Conservation (phyloP, 2,329 filamentous ascomycete genomes). For the Phoma herbarum region DNA sequence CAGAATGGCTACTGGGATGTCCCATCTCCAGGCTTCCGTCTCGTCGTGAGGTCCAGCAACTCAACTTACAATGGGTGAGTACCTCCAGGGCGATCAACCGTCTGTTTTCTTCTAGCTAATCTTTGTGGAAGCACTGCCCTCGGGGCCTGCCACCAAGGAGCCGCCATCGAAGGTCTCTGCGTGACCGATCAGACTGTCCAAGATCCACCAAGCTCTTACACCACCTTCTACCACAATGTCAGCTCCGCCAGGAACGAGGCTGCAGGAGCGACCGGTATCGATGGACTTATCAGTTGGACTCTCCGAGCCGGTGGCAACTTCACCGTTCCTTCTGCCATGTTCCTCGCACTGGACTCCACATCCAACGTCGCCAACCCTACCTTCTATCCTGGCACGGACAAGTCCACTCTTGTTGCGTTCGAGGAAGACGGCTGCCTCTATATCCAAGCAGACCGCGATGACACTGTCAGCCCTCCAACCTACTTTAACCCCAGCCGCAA, state of each 20-base stretch:
- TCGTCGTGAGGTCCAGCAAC: conserved; percentile 33
- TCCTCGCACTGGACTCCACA: conserved; percentile 36
- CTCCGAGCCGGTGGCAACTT: conserved; percentile 15
- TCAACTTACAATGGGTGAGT: conserved; percentile 27
- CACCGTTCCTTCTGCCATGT: conserved; percentile 39
- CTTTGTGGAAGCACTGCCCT: conserved; percentile 23
- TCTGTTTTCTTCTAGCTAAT: not conserved
- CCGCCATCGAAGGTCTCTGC: conserved; percentile 56
- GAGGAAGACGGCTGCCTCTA: conserved; percentile 49
- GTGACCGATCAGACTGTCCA: conserved; percentile 10
- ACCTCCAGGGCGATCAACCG: not conserved
- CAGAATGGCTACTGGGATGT: conserved; percentile 21
- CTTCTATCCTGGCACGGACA: conserved; percentile 41
- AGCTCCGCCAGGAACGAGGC: conserved; percentile 22
- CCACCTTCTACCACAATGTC: conserved; percentile 42
- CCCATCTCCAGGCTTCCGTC: conserved; percentile 33
- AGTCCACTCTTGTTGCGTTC: conserved; percentile 48
- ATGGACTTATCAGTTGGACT: conserved; percentile 28
- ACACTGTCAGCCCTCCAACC: conserved; percentile 46
- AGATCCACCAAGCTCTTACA: conserved; percentile 26
- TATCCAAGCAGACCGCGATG: conserved; percentile 48
- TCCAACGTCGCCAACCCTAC: conserved; percentile 54
- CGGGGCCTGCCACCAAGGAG: conserved; percentile 55
- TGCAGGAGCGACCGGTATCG: conserved; percentile 18
- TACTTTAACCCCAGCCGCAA: conserved; percentile 20